Base-by-base conservation (phyloP, 2,329 filamentous ascomycete genomes). In the Pestalotiopsis sp. region DNA sequence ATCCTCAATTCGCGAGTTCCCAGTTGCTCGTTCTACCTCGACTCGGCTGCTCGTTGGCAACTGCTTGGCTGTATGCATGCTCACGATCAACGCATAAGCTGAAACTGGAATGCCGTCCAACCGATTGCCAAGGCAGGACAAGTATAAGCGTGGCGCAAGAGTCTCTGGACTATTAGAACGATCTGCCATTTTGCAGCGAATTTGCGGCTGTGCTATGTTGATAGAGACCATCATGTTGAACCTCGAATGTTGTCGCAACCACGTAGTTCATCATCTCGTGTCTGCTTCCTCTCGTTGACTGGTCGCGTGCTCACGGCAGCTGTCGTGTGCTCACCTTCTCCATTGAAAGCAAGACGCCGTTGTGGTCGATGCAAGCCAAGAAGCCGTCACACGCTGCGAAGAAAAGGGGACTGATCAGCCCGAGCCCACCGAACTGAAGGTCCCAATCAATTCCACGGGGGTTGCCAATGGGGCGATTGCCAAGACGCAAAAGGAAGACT, bases 241-340 rank as follows among this genome's bases (percentile, higher is more conserved):
- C 45, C 17, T 52, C 17, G 17, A 9, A 45, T 45, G 17, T 17
- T 45, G 12, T 13, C n/a, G 9, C 17, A 52, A 52, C 31, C 31
- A 36, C 31, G 31, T 36, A 36, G 7, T 31, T 31, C 25, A 25
- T 25, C 25, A 25, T 52, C n/a, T 52, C 7, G 3, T 52, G 45
- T 52, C 17, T n/a, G 17, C 20, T 7, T 52, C 9, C 9, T 52
- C 45, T 52, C 4, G 3, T 20, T 9, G 17, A 52, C n/a, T 52
- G 45, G 45, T 52, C 45, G 45, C 45, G 45, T 52, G 45, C 45
- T 52, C 45, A 17, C 45, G 7, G 13, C 27, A n/a, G 45, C 20
- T 64, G 61, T 64, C 61, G 61, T 64, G 61, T 64, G 61, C 61
- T 64, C 38, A 64, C 17, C 25, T 64, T 23, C 61, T 64, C 12